These are phyloP conservation scores for Cardamine occulta DNA, from an alignment of 345 rosid genomes.

Conservation along the genomic window DNA sequence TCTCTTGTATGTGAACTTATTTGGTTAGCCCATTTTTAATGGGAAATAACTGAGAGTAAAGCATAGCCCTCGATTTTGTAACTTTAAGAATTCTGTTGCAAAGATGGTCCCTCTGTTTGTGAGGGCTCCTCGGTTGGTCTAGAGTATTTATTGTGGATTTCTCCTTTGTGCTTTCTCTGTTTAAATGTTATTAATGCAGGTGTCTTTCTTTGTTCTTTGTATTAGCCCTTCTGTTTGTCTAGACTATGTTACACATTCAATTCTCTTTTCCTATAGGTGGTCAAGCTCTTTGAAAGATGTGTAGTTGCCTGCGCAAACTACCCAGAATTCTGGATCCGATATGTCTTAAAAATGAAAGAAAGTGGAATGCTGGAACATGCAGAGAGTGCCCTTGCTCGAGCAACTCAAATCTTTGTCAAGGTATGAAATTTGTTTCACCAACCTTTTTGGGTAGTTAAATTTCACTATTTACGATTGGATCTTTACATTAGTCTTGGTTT, in stretches of 20 bases:
- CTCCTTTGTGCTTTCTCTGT: slow-evolving; percentile 66
- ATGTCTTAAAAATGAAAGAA: slow-evolving; percentile 79
- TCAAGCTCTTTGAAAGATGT: slow-evolving; percentile 94
- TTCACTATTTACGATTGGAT: background rate
- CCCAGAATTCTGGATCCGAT: slow-evolving; percentile 91
- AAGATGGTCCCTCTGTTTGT: slow-evolving; percentile 41
- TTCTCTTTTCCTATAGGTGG: slow-evolving; percentile 53
- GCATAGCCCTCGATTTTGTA: slow-evolving; percentile 43
- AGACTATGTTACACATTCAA: too few species aligned
- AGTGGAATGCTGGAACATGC: slow-evolving; percentile 85
- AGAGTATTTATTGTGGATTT: slow-evolving; percentile 23
- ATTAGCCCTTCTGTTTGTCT: too few species aligned
- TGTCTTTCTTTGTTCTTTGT: too few species aligned
- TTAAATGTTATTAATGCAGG: slow-evolving; percentile 6
- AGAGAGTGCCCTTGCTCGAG: slow-evolving; percentile 85
- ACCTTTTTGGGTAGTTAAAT: background rate
- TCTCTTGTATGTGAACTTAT: background rate
- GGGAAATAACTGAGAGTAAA: slow-evolving; percentile 96
- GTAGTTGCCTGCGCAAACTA: slow-evolving; percentile 95
- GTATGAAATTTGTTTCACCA: slow-evolving; percentile 47
- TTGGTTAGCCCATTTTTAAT: slow-evolving; percentile 49
- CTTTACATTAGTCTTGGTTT: slow-evolving; percentile 6
- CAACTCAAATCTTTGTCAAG: slow-evolving; percentile 97
- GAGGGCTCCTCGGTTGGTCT: too few species aligned
- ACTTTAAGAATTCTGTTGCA: slow-evolving; percentile 13